Base-by-base conservation (phyloP, 2,329 filamentous ascomycete genomes). In the Eutypa lata region DNA sequence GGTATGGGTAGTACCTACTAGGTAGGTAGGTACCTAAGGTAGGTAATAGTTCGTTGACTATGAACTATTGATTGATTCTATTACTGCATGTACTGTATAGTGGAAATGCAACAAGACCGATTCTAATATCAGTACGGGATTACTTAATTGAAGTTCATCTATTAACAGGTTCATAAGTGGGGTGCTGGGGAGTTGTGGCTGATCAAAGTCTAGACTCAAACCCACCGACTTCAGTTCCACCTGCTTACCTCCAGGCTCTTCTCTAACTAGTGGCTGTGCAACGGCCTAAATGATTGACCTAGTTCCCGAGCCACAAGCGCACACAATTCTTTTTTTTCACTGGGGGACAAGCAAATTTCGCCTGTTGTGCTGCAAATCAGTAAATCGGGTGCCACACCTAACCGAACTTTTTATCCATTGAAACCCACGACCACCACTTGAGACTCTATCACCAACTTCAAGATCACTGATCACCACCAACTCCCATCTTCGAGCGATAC, bases 401-500 rank as follows among this genome's bases (percentile, higher is more conserved):
- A 26, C 42, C 42, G 19, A 21, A 33, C 24, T 45, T 45, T 45
- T 45, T 45, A 14, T 28, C 43, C 46, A 10, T 45, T 26, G 16
- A 45, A 45, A 24, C 42, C 42, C 21, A 45, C 22, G 42, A 45
- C 42, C 19, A 45, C 42, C 35, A 16, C 4, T 26, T 45, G 13
- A 21, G 42, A 45, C 42, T 58, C 59, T 55, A 60, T 62, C 60
- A 54, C 61, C 60, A 49, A 57, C 56, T 59, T 55, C 57, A 58
- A 61, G 51, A 62, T 60, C 61, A 60, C 61, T 57, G 60, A 62
- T 54, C 64, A 18, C 50, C 50, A 55, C 65, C 63, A 64, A 64
- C 47, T 61, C 57, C 65, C 63, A 64, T 64, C 47, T 61, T 60
- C 49, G 44, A 62, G 65, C 66, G 66, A 65, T 67, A 66, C 56